Percentiles rank a stretch among this genome's conserved stretches.
Conservation (phyloP, 2,329 filamentous ascomycete genomes). For the Sphaerulina vaccinii region DNA sequence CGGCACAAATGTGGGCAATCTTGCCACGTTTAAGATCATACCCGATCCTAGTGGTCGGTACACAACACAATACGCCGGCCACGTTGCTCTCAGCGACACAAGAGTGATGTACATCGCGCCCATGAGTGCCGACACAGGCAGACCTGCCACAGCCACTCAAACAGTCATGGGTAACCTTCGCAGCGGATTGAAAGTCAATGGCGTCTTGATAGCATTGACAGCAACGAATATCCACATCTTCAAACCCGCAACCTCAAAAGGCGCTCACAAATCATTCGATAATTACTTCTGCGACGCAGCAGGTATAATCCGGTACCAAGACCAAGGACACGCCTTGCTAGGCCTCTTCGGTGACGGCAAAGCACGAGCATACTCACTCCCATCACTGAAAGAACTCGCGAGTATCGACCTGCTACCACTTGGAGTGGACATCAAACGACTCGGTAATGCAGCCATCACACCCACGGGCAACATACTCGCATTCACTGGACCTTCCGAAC, state of each 20-base stretch:
- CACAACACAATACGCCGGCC: conserved; percentile 68
- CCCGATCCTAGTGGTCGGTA: conserved; percentile 70
- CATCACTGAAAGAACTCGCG: conserved; percentile 80
- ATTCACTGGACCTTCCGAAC: conserved; percentile 84
- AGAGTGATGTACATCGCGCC: conserved; percentile 72
- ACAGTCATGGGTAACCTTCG: conserved; percentile 72
- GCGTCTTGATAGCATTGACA: conserved; percentile 76
- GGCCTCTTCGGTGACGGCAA: conserved; percentile 81
- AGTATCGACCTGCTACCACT: conserved; percentile 60
- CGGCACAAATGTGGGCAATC: conserved; percentile 78
- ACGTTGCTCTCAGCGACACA: conserved; percentile 62
- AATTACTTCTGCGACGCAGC: conserved; percentile 79
- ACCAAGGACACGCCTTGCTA: conserved; percentile 73
- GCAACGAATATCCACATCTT: conserved; percentile 78
- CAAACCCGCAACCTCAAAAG: conserved; percentile 78
- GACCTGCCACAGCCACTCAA: conserved; percentile 72
- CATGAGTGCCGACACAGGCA: conserved; percentile 75
- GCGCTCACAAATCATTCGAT: conserved; percentile 89
- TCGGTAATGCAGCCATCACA: conserved; percentile 68
- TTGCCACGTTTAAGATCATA: conserved; percentile 87
- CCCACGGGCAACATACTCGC: conserved; percentile 78
- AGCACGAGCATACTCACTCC: conserved; percentile 80
- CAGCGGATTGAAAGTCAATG: conserved; percentile 72
- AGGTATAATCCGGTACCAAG: conserved; percentile 68
- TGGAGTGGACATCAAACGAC: conserved; percentile 69